phyloP scores from a whole-genome alignment of 805 yeast genomes.

The Yamadazyma tumulicola region DNA sequence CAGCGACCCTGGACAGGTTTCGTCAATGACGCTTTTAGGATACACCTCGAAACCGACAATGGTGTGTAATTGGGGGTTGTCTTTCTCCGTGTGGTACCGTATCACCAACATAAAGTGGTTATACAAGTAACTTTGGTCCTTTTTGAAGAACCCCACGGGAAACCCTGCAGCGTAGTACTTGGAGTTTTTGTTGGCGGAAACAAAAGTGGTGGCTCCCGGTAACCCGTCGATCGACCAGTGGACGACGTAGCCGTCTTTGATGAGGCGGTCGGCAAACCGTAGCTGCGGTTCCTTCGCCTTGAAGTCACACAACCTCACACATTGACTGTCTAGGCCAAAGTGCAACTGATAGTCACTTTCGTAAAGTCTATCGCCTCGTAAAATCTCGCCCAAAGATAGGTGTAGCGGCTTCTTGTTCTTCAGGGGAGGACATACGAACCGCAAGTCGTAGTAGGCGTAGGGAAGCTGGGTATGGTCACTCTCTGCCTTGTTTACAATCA shows the following conservation, averaged over 20 bases:
- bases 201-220: constrained; percentile 85
- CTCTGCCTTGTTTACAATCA: constrained; percentile 73
- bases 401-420: constrained; percentile 56
- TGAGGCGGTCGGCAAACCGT: constrained; percentile 55
- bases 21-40: constrained; percentile 71
- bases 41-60: constrained; percentile 90
- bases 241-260: constrained; percentile 67
- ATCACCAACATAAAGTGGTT: constrained; percentile 82
- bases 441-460: constrained; percentile 70
- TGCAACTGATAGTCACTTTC: constrained; percentile 63
- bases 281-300: constrained; percentile 50
- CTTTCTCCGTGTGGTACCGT: constrained; percentile 53
- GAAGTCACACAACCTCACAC: constrained; percentile 67
- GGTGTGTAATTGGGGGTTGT: constrained; percentile 40
- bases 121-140: constrained; percentile 55
- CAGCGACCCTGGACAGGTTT: constrained; percentile 71
- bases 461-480: constrained; percentile 77
- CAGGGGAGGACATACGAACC: constrained; percentile 72
- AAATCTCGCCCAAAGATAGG: constrained; percentile 69
- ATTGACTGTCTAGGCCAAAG: constrained; percentile 64
- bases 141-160: constrained; percentile 70
- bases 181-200: constrained; percentile 51
- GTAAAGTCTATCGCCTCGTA: constrained; percentile 79
- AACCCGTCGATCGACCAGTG: constrained; percentile 83
- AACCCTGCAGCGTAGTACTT: constrained; percentile 84